Evolutionary conservation across 257 asterid genomes (phyloP).

Genomic region (Solanum chilense): DNA sequence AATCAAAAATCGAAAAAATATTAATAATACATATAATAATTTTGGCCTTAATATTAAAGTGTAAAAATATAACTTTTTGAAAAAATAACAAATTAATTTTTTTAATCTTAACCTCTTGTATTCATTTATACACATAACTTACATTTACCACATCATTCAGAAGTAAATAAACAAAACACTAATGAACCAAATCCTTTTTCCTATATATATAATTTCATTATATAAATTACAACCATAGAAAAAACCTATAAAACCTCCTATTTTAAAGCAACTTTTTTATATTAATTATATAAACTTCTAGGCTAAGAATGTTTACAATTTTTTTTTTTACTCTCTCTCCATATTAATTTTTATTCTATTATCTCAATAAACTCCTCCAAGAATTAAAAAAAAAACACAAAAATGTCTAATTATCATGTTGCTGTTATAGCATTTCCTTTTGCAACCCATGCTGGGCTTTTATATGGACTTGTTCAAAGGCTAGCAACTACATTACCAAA

Average conservation of each 20-base stretch:
- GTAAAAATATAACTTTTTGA: too few relatives aligned
- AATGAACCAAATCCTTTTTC: too few relatives aligned
- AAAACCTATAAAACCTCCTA: background rate
- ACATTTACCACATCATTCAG: too few relatives aligned
- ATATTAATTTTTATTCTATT: background rate
- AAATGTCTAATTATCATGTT: slow-evolving; percentile 13
- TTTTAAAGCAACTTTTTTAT: background rate
- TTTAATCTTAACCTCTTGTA: too few relatives aligned
- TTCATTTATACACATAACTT: too few relatives aligned
- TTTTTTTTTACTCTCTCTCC: background rate
- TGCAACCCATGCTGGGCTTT: slow-evolving; percentile 41
- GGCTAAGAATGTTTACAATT: background rate
- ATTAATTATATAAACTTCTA: background rate
- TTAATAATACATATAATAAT: too few relatives aligned
- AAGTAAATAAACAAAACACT: too few relatives aligned
- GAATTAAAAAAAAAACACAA: background rate
- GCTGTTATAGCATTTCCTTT: slow-evolving; percentile 50
- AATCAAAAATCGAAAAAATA: too few relatives aligned
- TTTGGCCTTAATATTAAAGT: too few relatives aligned
- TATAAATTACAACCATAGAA: background rate
- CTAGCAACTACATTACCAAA: slow-evolving; percentile 26
- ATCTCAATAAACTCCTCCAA: background rate
- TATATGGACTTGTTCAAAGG: slow-evolving; percentile 29
- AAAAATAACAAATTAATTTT: too few relatives aligned
- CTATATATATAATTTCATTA: too few relatives aligned